These are phyloP conservation scores for Narthecium ossifragum DNA, from an alignment of 106 monocot genomes.

Conservation along the genomic window DNA sequence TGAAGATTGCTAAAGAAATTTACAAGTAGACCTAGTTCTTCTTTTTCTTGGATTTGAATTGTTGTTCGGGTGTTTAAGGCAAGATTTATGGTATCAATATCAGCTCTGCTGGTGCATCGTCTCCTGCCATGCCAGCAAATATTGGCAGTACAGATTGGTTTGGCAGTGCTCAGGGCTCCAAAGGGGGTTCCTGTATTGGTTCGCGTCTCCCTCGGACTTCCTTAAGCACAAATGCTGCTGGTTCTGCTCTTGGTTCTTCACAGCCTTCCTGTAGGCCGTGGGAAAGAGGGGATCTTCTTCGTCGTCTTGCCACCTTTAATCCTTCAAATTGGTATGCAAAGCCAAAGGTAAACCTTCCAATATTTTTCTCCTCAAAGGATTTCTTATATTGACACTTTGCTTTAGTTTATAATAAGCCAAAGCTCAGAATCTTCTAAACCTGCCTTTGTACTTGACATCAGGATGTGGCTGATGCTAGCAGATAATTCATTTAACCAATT, in stretches of 20 bases:
- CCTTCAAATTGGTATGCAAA: slow-evolving; percentile 81
- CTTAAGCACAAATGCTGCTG: slow-evolving; percentile 59
- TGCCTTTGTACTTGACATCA: too few species aligned
- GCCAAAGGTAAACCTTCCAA: slow-evolving; percentile 56
- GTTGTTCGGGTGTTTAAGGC: not conserved
- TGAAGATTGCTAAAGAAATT: too few species aligned
- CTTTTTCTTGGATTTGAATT: not conserved
- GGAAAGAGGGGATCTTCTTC: slow-evolving; percentile 95
- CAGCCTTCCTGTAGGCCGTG: slow-evolving; percentile 78
- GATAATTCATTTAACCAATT: too few species aligned
- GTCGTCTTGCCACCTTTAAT: slow-evolving; percentile 86
- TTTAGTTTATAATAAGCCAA: too few species aligned
- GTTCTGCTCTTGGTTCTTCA: slow-evolving; percentile 51
- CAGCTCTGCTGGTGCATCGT: slow-evolving; percentile 95
- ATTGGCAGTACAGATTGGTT: slow-evolving; percentile 73
- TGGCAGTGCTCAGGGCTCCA: slow-evolving; percentile 65
- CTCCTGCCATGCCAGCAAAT: slow-evolving; percentile 61
- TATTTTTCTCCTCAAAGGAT: too few species aligned
- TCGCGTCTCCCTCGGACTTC: slow-evolving; percentile 46
- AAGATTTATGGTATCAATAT: not conserved
- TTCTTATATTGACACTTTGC: too few species aligned
- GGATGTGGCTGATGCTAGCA: too few species aligned
- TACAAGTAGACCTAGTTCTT: too few species aligned
- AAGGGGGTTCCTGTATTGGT: slow-evolving; percentile 51
- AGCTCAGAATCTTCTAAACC: too few species aligned